Evolutionary conservation across 2,329 filamentous ascomycete species (phyloP).

Genomic region (Leptographium flavum): DNA sequence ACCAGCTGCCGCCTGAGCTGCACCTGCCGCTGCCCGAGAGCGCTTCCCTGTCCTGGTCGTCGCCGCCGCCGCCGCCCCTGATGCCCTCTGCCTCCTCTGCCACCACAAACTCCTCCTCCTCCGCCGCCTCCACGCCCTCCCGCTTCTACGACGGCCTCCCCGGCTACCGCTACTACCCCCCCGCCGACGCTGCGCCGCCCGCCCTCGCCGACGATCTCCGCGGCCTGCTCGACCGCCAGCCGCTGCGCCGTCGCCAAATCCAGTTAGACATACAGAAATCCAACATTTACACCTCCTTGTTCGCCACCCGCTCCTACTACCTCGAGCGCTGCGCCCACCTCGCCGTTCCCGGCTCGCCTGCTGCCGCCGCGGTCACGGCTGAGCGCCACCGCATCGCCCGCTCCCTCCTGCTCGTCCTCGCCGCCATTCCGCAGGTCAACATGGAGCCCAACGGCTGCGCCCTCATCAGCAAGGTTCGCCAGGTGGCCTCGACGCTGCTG

Average conservation of each 20-base stretch:
- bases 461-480: slow-evolving; percentile 70
- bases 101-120: neutral
- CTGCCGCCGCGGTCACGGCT: slow-evolving; percentile 44
- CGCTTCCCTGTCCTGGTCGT: too few species aligned
- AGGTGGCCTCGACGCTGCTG: slow-evolving; percentile 68
- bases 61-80: too few species aligned
- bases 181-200: too few species aligned
- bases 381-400: slow-evolving; percentile 75
- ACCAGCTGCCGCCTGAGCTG: slow-evolving; percentile 55
- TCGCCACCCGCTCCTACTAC: slow-evolving; percentile 70
- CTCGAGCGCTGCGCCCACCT: slow-evolving; percentile 77
- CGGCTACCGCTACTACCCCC: slow-evolving; percentile 36
- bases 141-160: slow-evolving; percentile 28
- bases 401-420: slow-evolving; percentile 60
- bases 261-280: slow-evolving; percentile 87
- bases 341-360: slow-evolving; percentile 27
- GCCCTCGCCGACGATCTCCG: slow-evolving; percentile 36
- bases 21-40: slow-evolving; percentile 11
- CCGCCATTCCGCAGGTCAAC: slow-evolving; percentile 68
- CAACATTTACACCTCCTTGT: slow-evolving; percentile 71
- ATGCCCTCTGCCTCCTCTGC: too few species aligned
- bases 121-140: neutral
- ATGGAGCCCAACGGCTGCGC: slow-evolving; percentile 59
- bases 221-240: slow-evolving; percentile 32
- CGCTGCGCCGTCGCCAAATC: slow-evolving; percentile 37